Conservation (phyloP, 306 rosid species). For the Notholithocarpus densiflorus region DNA sequence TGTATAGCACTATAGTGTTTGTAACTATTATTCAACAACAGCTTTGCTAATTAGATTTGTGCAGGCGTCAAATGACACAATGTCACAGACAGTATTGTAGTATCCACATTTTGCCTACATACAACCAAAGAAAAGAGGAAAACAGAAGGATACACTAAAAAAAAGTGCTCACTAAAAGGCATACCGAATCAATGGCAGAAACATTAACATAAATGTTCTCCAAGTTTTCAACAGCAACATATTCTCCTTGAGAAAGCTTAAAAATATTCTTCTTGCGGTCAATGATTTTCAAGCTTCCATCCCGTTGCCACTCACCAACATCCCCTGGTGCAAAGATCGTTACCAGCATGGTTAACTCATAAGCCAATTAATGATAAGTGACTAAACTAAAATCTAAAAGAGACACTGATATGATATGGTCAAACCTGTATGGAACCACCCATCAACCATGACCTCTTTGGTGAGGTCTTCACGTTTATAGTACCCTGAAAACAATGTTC, state of each 20-base stretch:
- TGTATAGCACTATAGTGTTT: neutral
- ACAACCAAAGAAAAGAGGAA: neutral
- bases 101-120: neutral
- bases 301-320: conserved; percentile 90
- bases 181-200: conserved; percentile 71
- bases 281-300: conserved; percentile 95
- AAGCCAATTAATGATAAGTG: neutral
- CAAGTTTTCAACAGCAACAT: conserved; percentile 96
- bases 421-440: conserved; percentile 97
- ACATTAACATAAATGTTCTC: conserved; percentile 76
- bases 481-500: conserved; percentile 84
- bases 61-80: neutral
- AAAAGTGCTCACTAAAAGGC: conserved; percentile 5
- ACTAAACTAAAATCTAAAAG: conserved; percentile 18
- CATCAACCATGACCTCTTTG: conserved; percentile 72
- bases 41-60: neutral
- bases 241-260: conserved; percentile 98
- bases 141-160: neutral
- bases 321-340: conserved; percentile 64
- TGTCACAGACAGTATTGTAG: neutral
- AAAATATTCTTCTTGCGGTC: conserved; percentile 97
- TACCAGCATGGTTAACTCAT: conserved; percentile 12
- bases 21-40: neutral
- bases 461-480: conserved; percentile 94
- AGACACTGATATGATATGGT: neutral